These are phyloP conservation scores for Cyberlindnera suaveolens DNA, from an alignment of 805 yeast genomes.

Conservation along the genomic window DNA sequence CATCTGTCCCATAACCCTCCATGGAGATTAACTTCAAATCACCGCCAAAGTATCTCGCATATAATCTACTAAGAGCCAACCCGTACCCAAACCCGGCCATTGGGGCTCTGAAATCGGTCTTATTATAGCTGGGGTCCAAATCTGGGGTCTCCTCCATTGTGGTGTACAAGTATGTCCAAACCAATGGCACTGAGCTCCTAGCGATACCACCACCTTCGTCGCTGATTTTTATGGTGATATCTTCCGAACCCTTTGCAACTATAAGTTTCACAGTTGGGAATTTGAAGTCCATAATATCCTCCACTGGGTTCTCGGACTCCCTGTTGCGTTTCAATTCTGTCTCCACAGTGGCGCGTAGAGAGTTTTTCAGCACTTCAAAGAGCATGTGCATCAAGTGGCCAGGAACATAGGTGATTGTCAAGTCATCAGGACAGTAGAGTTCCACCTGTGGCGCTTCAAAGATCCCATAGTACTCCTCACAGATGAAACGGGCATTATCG, in stretches of 20 bases:
- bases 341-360: slow-evolving; percentile 85
- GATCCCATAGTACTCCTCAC: slow-evolving; percentile 86
- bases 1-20: slow-evolving; percentile 96
- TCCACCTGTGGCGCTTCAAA: slow-evolving; percentile 83
- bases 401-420: slow-evolving; percentile 86
- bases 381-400: slow-evolving; percentile 90
- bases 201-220: slow-evolving; percentile 96
- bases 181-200: slow-evolving; percentile 71
- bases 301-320: slow-evolving; percentile 18
- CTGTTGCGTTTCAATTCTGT: slow-evolving; percentile 56
- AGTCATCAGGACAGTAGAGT: slow-evolving; percentile 56
- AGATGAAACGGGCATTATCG: slow-evolving; percentile 83
- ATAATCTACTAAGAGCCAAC: slow-evolving; percentile 75
- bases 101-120: slow-evolving; percentile 74
- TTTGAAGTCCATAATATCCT: slow-evolving; percentile 50
- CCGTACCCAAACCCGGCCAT: slow-evolving; percentile 96
- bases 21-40: slow-evolving; percentile 80
- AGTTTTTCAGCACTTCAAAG: slow-evolving; percentile 82
- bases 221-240: slow-evolving; percentile 81
- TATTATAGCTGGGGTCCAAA: slow-evolving; percentile 34
- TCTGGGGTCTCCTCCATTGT: slow-evolving; percentile 72
- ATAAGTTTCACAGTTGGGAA: slow-evolving; percentile 84
- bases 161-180: slow-evolving; percentile 90
- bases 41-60: slow-evolving; percentile 88
- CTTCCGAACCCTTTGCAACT: slow-evolving; percentile 85